phyloP scores from a whole-genome alignment of 305 asterid genomes.

The Salvia sclarea region DNA sequence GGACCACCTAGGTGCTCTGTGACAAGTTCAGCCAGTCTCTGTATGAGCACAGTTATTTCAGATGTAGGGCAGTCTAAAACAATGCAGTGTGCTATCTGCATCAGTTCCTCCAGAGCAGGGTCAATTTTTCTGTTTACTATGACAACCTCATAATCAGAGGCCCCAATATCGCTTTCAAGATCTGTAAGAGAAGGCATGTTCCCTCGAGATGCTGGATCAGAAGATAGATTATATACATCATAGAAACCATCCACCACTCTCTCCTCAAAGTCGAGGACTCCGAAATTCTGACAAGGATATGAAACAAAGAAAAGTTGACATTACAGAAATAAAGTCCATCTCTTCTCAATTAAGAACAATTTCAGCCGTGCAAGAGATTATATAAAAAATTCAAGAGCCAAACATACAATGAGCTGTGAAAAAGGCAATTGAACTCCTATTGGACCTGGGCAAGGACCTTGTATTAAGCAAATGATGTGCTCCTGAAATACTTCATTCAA shows the following conservation, averaged over 20 bases:
- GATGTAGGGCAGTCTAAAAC: slow-evolving; percentile 68
- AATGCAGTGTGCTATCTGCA: slow-evolving; percentile 86
- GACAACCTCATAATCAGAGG: slow-evolving; percentile 80
- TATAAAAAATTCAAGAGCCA: slow-evolving; percentile 11
- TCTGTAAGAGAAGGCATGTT: slow-evolving; percentile 93
- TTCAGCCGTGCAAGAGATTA: slow-evolving; percentile 15
- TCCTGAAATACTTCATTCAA: neutral
- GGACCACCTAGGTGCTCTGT: slow-evolving; percentile 93
- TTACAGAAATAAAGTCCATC: slow-evolving; percentile 22
- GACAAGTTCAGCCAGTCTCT: slow-evolving; percentile 95
- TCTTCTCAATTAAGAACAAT: slow-evolving; percentile 18
- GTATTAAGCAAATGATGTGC: neutral
- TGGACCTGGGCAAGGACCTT: neutral
- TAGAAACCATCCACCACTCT: slow-evolving; percentile 96
- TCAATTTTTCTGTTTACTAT: slow-evolving; percentile 78
- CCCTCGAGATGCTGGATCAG: slow-evolving; percentile 66
- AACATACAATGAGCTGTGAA: neutral
- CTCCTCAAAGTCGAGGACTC: slow-evolving; percentile 89
- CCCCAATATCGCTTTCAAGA: slow-evolving; percentile 71
- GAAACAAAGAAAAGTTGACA: neutral
- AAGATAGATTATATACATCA: slow-evolving; percentile 76
- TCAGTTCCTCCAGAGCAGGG: slow-evolving; percentile 88
- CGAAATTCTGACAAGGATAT: slow-evolving; percentile 62
- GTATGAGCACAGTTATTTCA: slow-evolving; percentile 64
- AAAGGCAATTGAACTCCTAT: slow-evolving; percentile 2